Evolutionary conservation across 495 filamentous ascomycete species (phyloP), one percentile per base, ranked within the genome.

Genomic region (Neurospora sp.): DNA sequence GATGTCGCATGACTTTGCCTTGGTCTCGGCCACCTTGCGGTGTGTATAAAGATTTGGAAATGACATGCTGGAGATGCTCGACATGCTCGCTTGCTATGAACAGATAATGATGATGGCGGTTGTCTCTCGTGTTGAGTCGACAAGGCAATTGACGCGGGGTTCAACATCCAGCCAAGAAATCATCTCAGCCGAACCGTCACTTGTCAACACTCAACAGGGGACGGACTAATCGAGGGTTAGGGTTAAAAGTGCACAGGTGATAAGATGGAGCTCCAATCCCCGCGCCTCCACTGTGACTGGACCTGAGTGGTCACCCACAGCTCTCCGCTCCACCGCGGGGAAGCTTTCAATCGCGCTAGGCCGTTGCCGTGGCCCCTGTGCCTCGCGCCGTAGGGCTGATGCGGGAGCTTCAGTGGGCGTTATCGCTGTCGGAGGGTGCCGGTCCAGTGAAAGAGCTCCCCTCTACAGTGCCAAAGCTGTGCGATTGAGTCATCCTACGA

Each of bases 1-100:
- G 73, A 99, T 89, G 78, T 91, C 88, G 81, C 96, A 99, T 61
- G 93, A 85, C 80, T 93, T 97, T 5, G 90, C 86, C 10, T 88
- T 87, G 48, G 90, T 89, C 69, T 97, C 93, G 31, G 96, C 94
- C 68, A 99, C 96, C 73, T 88, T 92, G 68, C 96, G 93, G 72
- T 94, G 90, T 74, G 94, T 89, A 82, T 94, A 99, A 37, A 91
- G 81, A 78, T 99, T 99, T 31, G 88, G 87, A 45, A 97, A 87
- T 31, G 91, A 79, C 78, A 85, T 85, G 40, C 4, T 61, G 14
- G 27, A 6, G 14, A 61, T 61, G 53, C 4, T 61, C 27, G 53
- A 6, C 53, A 61, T 61, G 1, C 1, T 8, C 12, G 3, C 22
- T 61, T 35, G 9, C 5, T 14, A 16, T 1, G 0, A 31, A 61